Evolutionary conservation across 768 basidiomycete genomes (phyloP), one percentile per base, ranked within the genome.

Genomic region (Galerina marginata): DNA sequence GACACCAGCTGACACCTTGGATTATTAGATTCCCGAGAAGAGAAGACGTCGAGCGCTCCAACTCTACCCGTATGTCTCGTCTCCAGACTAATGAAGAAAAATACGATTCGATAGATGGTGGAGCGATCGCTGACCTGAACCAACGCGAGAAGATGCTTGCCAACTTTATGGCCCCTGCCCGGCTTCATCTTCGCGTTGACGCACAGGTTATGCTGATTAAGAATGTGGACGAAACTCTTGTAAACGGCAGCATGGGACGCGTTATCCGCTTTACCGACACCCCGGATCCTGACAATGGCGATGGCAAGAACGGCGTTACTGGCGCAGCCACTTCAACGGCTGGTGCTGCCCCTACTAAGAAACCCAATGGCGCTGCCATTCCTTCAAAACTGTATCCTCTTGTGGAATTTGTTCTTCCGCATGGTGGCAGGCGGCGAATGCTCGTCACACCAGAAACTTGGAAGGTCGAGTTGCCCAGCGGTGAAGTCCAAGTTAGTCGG

Each of bases 201-300:
- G 90, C 93, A 6, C 96, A 98, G 74, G 92, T 93, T 42, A 98
- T 97, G 95, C 81, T 97, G 36, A 93, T 95, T 75, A 98, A 98
- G 79, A 99, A 99, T 69, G 77, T 90, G 54, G 93, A 96, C 66
- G 94, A 95, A 5, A 84, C 81, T 2, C 84, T 99, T 7, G 97
- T 98, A 46, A 99, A 99, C 68, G 97, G 97, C 1, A 93, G 89
- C 57, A 91, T 97, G 83, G 97, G 97, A 9, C 87, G 85, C 43
- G 84, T 99, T 16, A 67, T 90, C 29, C 83, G 85, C 3, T 99
- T 99, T 72, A 77, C 78, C 37, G 87, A 88, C 60, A 83, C 84
- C 1, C 70, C 72, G 0, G 65, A 72, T 6, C 83, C 81, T 63
- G 80, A 78, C 11, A 80, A 83, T 9, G 50, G 54, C 42, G 54